Evolutionary conservation across 2,329 filamentous ascomycete species (phyloP), one percentile per base, ranked within the genome.

Genomic region (Anisogramma anomala): DNA sequence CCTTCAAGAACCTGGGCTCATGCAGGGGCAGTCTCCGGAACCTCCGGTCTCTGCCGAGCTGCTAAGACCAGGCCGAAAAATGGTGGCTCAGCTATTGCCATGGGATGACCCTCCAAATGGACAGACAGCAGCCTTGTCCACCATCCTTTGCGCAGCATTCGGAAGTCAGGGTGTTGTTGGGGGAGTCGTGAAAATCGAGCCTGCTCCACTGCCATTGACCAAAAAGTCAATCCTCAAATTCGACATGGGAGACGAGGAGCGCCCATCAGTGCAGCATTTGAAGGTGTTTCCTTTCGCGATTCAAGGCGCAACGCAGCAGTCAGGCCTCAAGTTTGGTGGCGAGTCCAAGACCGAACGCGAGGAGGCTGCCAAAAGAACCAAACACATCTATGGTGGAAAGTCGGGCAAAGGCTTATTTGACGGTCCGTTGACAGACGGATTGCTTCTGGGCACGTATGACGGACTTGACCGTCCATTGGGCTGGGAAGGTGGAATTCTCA

Each of bases 21-120:
- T 82, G 33, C 71, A 76, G 45, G 78, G 80, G 51, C 72, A 80
- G 32, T 71, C 78, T 32, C 68, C 72, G 35, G 82, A 89, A 49
- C 77, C 77, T 41, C 80, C 84, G 38, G 71, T 74, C 17, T 68
- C 71, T 27, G 42, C 62, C 64, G 39, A 69, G 63, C 41, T 53
- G 18, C 39, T 52, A 63, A 82, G 53, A 66, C 72, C 50, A 64
- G 68, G 79, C 2, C 65, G 70, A 13, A 89, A 80, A 50, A 64
- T 96, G 1, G 73, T 96, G 27, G 89, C 87, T 2, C 76, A 74
- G 48, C 60, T 96, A 3, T 67, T 74, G 28, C 64, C 77, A 1
- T 98, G 91, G 93, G 75, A 88, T 43, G 85, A 94, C 54, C 81
- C 87, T 1, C 87, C 91, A 1, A 85, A 89, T 54, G 79, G 77